These are phyloP conservation scores for Ustilaginoidea virens DNA, from an alignment of 2,329 filamentous ascomycete genomes.

Conservation along the genomic window DNA sequence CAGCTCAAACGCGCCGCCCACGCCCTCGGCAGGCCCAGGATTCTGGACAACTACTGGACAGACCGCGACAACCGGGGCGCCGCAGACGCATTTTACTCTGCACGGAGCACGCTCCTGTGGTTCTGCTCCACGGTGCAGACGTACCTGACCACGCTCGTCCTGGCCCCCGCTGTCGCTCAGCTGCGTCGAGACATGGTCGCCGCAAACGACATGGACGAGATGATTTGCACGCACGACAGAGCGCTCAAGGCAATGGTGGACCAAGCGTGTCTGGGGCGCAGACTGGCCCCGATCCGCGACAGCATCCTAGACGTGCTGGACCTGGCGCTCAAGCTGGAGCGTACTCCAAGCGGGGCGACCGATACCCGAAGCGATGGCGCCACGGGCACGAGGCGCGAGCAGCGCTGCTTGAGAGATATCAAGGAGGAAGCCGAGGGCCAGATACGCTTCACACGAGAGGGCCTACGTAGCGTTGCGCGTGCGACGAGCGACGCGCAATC, in stretches of 20 bases:
- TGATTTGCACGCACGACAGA: slow-evolving; percentile 53
- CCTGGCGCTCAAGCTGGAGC: slow-evolving; percentile 53
- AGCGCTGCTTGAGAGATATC: slow-evolving; percentile 38
- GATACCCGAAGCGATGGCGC: slow-evolving; percentile 11
- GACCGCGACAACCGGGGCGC: slow-evolving; percentile 24
- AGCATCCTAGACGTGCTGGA: slow-evolving; percentile 65
- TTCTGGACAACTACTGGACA: slow-evolving; percentile 24
- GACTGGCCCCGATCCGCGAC: slow-evolving; percentile 54
- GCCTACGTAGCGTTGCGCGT: slow-evolving; percentile 59
- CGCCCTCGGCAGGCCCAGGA: slow-evolving; percentile 41
- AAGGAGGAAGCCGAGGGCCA: slow-evolving; percentile 48
- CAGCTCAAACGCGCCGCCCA: slow-evolving; percentile 60
- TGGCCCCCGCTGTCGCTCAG: slow-evolving; percentile 40
- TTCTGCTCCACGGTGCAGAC: slow-evolving; percentile 61
- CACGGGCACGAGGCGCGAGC: slow-evolving; percentile 30
- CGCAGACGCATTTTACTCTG: slow-evolving; percentile 35
- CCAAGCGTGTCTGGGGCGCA: slow-evolving; percentile 53
- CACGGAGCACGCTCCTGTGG: slow-evolving; percentile 60
- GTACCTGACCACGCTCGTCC: slow-evolving; percentile 60
- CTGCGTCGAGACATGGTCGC: slow-evolving; percentile 42
- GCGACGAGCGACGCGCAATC: slow-evolving; percentile 47
- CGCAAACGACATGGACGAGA: slow-evolving; percentile 63
- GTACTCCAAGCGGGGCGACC: slow-evolving; percentile 26
- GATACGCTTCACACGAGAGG: slow-evolving; percentile 55
- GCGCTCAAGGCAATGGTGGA: slow-evolving; percentile 49